phyloP scores from a whole-genome alignment of 1,284 basidiomycete genomes.

The Sanghuangporus sanghuang region DNA sequence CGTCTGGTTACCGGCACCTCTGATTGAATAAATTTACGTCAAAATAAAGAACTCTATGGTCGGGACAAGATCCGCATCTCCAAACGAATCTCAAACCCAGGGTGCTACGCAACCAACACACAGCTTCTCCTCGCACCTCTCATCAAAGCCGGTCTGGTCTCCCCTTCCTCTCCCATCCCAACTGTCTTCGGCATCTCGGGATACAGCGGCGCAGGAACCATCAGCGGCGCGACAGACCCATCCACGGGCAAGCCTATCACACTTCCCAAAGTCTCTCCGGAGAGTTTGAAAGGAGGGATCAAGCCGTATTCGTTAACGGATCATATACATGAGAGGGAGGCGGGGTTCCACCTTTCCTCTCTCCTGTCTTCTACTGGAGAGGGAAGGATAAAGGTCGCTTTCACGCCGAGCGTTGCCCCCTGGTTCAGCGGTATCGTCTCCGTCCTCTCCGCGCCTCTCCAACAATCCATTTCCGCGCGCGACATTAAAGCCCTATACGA shows the following conservation, averaged over 20 bases:
- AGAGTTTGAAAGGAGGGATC: conserved; percentile 72
- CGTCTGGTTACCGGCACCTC: conserved; percentile 23
- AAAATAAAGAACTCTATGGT: conserved; percentile 77
- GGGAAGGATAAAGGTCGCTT: conserved; percentile 62
- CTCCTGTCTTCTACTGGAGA: conserved; percentile 36
- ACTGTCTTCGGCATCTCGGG: conserved; percentile 93
- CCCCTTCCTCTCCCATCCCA: conserved; percentile 54
- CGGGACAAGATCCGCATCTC: conserved; percentile 66
- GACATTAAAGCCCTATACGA: conserved; percentile 77
- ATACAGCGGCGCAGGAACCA: conserved; percentile 92
- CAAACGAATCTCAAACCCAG: conserved; percentile 92
- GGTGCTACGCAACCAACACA: conserved; percentile 93
- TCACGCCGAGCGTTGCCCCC: conserved; percentile 84
- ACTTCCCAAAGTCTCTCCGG: conserved; percentile 78
- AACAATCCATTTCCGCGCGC: conserved; percentile 54
- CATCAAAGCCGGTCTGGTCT: conserved; percentile 54
- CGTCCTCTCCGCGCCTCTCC: conserved; percentile 77
- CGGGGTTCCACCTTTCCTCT: conserved; percentile 72
- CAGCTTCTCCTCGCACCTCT: conserved; percentile 92
- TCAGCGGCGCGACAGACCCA: conserved; percentile 57
- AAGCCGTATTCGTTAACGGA: conserved; percentile 90
- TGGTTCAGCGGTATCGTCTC: conserved; percentile 98
- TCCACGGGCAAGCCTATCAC: conserved; percentile 65
- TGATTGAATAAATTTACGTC: neutral
- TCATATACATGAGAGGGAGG: conserved; percentile 98